Conservation (phyloP, 2,329 filamentous ascomycete genomes). For the Thielaviopsis cerberus region DNA sequence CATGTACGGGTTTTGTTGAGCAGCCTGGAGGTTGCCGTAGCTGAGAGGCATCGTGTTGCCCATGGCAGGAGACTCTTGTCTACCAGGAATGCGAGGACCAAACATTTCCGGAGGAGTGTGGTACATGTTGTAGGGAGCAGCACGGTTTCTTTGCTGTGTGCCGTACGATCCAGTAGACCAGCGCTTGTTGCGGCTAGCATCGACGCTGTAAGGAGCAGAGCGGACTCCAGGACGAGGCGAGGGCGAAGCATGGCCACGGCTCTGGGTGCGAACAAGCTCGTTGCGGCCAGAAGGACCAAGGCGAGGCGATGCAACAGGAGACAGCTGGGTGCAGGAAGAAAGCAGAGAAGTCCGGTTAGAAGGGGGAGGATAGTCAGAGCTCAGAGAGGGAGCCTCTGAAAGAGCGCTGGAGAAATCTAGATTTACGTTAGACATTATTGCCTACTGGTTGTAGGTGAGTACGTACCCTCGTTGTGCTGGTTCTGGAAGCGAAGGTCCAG, state of each 20-base stretch:
- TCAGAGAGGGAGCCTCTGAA: slow-evolving; percentile 49
- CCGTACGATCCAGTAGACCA: slow-evolving; percentile 64
- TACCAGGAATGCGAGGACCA: slow-evolving; percentile 35
- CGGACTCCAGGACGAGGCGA: slow-evolving; percentile 50
- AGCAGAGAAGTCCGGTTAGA: slow-evolving; percentile 53
- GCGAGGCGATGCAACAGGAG: slow-evolving; percentile 52
- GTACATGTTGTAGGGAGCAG: slow-evolving; percentile 40
- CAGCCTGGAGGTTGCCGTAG: slow-evolving; percentile 35
- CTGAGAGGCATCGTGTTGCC: slow-evolving; percentile 31
- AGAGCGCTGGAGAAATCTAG: slow-evolving; percentile 50
- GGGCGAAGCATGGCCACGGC: slow-evolving; percentile 51
- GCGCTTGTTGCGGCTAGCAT: slow-evolving; percentile 47
- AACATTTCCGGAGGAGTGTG: slow-evolving; percentile 39
- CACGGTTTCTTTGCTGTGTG: slow-evolving; percentile 33
- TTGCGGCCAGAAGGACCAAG: slow-evolving; percentile 42
- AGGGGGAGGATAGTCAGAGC: slow-evolving; percentile 45
- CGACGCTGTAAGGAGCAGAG: slow-evolving; percentile 52
- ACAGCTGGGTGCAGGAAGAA: slow-evolving; percentile 46
- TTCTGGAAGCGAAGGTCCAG: slow-evolving; percentile 38
- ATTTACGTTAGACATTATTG: slow-evolving; percentile 41
- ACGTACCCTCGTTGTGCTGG: slow-evolving; percentile 32
- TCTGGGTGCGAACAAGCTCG: slow-evolving; percentile 43
- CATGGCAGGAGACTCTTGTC: slow-evolving; percentile 32
- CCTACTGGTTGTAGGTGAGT: slow-evolving; percentile 39
- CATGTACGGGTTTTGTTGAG: slow-evolving; percentile 37